Evolutionary conservation across 768 basidiomycete genomes (phyloP).

Genomic region (Podaxis carcinomalis): DNA sequence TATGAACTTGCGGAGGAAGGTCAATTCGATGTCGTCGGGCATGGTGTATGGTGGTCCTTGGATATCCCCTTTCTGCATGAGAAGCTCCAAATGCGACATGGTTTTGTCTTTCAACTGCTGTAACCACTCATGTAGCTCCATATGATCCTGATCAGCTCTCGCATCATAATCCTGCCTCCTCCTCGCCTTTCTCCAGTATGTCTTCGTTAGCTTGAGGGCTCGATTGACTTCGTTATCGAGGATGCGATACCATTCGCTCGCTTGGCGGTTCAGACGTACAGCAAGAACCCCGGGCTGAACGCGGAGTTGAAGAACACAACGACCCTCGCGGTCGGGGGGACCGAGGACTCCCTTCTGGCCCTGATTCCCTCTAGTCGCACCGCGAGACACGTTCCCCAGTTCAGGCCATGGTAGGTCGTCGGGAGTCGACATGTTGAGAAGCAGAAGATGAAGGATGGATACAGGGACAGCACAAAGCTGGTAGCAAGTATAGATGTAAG

Average conservation of each 20-base stretch:
- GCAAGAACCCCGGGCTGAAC: constrained; percentile 82
- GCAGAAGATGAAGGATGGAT: constrained; percentile 20
- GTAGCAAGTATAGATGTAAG: constrained; percentile 22
- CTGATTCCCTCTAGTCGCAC: constrained; percentile 81
- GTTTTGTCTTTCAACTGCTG: constrained; percentile 87
- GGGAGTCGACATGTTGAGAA: constrained; percentile 42
- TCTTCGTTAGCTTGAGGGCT: constrained; percentile 81
- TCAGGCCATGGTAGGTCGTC: constrained; percentile 88
- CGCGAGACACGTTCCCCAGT: constrained; percentile 79
- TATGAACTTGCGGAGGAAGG: constrained; percentile 79
- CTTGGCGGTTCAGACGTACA: constrained; percentile 67
- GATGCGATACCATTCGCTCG: constrained; percentile 79
- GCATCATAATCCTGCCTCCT: constrained; percentile 83
- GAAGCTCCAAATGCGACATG: constrained; percentile 81
- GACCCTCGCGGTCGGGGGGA: constrained; percentile 69
- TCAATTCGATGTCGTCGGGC: constrained; percentile 74
- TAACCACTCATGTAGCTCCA: constrained; percentile 86
- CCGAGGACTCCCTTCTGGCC: constrained; percentile 79
- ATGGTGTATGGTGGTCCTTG: constrained; percentile 79
- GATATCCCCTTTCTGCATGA: constrained; percentile 87
- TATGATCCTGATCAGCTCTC: constrained; percentile 82
- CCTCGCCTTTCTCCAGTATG: constrained; percentile 80
- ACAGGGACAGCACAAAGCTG: constrained; percentile 9
- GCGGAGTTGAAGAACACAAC: constrained; percentile 71
- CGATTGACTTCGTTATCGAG: constrained; percentile 77